Evolutionary conservation across 2,329 filamentous ascomycete species (phyloP).

Genomic region (Aspergillus sp.): DNA sequence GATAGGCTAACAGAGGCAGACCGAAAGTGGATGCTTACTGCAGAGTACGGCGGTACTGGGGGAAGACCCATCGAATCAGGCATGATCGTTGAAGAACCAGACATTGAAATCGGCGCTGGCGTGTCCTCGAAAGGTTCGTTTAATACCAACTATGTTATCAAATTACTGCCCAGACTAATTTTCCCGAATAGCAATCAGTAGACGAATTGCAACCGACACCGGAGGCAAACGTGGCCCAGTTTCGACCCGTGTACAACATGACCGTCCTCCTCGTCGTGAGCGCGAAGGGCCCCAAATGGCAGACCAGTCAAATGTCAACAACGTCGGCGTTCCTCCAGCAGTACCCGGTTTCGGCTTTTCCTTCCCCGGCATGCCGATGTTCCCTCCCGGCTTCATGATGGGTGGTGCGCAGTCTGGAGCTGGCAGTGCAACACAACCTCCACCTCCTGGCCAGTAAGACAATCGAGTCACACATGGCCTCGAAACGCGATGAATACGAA

Average conservation of each 20-base stretch:
- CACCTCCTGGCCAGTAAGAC: conserved; percentile 39
- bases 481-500: conserved; percentile 6
- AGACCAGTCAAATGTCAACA: conserved; percentile 39
- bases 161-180: not conserved
- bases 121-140: conserved; percentile 82
- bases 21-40: conserved; percentile 93
- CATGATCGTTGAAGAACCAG: conserved; percentile 91
- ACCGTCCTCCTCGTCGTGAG: conserved; percentile 35
- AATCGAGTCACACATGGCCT: not conserved
- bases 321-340: conserved; percentile 53
- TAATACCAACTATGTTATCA: not conserved
- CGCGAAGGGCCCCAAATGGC: conserved; percentile 33
- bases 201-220: conserved; percentile 52
- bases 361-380: conserved; percentile 50
- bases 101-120: conserved; percentile 96
- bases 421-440: conserved; percentile 34
- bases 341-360: conserved; percentile 58
- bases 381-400: conserved; percentile 50
- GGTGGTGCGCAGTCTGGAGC: conserved; percentile 35
- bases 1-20: conserved; percentile 91
- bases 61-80: conserved; percentile 76
- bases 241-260: conserved; percentile 41
- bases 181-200: conserved; percentile 46
- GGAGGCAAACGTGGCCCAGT: conserved; percentile 51
- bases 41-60: conserved; percentile 89